Conservation (phyloP, 225 moss, liverwort and hornwort genomes). For the Neckera pumila region DNA sequence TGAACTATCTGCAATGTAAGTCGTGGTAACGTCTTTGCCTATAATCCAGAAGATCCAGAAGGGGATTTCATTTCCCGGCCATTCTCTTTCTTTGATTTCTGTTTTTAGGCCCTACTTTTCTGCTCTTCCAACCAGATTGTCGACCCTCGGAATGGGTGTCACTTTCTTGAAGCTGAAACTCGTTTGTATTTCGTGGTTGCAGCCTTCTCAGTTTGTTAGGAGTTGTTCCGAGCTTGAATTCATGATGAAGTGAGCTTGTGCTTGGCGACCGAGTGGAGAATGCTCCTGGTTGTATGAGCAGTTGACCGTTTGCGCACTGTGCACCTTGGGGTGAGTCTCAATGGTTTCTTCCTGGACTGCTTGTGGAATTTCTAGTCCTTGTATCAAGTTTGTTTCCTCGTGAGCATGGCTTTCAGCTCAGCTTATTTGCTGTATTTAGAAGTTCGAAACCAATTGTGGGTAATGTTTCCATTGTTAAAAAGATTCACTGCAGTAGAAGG, state of each 20-base stretch:
- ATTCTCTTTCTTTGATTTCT: no score
- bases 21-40: no score
- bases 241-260: neutral
- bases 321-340: neutral
- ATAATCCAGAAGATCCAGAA: neutral
- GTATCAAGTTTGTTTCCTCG: neutral
- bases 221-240: neutral
- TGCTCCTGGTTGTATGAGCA: neutral
- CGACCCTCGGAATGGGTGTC: no score
- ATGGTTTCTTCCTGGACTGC: neutral
- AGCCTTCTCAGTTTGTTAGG: neutral
- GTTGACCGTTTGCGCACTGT: neutral
- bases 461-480: neutral
- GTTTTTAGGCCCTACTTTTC: no score
- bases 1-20: no score
- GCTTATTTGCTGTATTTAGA: neutral
- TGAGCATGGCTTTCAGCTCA: neutral
- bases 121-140: no score
- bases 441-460: neutral
- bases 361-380: neutral
- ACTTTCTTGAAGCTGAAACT: no score
- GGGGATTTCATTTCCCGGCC: no score
- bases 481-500: no score
- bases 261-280: neutral
- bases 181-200: neutral